Evolutionary conservation across 805 yeast species (phyloP).

Genomic region (Naumovozyma baii): DNA sequence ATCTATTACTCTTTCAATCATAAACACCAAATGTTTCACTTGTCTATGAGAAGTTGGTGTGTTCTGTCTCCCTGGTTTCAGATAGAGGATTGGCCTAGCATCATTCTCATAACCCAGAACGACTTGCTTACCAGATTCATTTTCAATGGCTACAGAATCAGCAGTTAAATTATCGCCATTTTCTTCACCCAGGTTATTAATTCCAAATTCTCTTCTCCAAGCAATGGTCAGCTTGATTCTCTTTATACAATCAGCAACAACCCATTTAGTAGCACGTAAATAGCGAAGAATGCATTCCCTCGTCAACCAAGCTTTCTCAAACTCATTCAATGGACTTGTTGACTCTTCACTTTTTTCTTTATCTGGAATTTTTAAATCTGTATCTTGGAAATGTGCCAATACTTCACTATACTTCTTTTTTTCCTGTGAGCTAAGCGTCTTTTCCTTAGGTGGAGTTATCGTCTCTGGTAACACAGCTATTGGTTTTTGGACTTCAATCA

Average conservation of each 20-base stretch:
- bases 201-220: conserved; percentile 94
- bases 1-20: conserved; percentile 86
- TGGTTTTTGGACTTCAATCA: conserved; percentile 36
- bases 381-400: conserved; percentile 48
- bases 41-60: conserved; percentile 84
- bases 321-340: conserved; percentile 27
- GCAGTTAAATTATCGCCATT: conserved; percentile 42
- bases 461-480: conserved; percentile 45
- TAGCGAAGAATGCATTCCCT: conserved; percentile 86
- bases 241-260: conserved; percentile 53
- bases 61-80: conserved; percentile 92
- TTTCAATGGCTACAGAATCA: conserved; percentile 50
- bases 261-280: conserved; percentile 91
- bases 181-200: conserved; percentile 38
- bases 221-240: conserved; percentile 70
- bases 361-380: conserved; percentile 42
- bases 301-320: conserved; percentile 87
- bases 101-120: conserved; percentile 86
- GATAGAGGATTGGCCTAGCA: conserved; percentile 82
- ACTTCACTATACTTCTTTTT: conserved; percentile 62
- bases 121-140: conserved; percentile 87
- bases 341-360: conserved; percentile 36
- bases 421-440: conserved; percentile 39
- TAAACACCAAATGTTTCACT: conserved; percentile 90
- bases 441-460: conserved; percentile 42